Evolutionary conservation across 345 rosid genomes (phyloP), one percentile per base, ranked within the genome.

Genomic region (Eutrema heterophyllum): DNA sequence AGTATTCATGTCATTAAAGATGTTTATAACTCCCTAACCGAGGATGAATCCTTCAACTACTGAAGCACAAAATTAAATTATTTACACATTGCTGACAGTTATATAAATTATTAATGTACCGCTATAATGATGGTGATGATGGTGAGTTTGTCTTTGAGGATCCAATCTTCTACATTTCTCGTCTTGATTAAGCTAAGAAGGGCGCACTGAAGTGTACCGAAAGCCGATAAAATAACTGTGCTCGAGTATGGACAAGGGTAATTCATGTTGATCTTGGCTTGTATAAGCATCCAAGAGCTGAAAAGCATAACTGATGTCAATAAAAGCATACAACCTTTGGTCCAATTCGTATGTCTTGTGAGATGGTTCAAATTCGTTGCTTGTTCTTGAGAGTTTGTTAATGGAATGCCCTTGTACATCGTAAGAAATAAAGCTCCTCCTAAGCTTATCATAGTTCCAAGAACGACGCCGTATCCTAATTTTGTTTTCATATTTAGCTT

Each of bases 211-310:
- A 88, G 68, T 5, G 86, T 83, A 26, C 86, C 85, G 21, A 86
- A 86, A 36, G 70, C 67, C 29, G 91, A 82, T 76, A 86, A 54
- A 15, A 86, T 67, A 9, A 89, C 85, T 1, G 90, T 86, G 74
- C 87, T 84, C 1, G 93, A 86, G 68, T 85, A 88, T 59, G 82
- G 86, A 65, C 77, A 82, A 4, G 93, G 89, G 55, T 78, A 86
- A 7, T 44, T 78, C 70, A 48, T 72, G 58, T 87, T 83, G 51
- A 85, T 79, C 7, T 69, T 82, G 68, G 87, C 82, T 79, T 88
- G 88, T 40, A 85, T 52, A 38, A 88, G 75, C 79, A 85, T 81
- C 91, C 91, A 88, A 3, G 79, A 79, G 52, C 84, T 69, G 77
- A 82, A 88, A 38, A 85, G 33, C 29, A 36, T 0, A 36, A 69